Evolutionary conservation across 495 filamentous ascomycete genomes (phyloP).

Genomic region (Trichoderma asperelloides): DNA sequence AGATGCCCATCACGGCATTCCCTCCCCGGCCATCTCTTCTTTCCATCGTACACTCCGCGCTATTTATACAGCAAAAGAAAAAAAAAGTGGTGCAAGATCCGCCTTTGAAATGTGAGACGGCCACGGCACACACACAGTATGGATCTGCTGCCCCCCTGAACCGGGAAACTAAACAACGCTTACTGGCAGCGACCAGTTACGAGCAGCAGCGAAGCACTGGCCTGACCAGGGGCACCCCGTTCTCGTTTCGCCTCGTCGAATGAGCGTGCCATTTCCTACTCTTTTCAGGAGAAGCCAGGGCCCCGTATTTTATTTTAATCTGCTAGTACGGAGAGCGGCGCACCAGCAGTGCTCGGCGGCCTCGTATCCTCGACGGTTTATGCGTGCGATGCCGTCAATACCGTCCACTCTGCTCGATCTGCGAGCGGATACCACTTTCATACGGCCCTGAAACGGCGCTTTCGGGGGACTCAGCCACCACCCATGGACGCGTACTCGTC

Average conservation of each 20-base stretch:
- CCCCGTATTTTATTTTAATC: slow-evolving; percentile 8
- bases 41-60: no score
- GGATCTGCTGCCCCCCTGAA: neutral
- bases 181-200: neutral
- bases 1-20: no score
- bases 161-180: neutral
- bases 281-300: slow-evolving; percentile 4
- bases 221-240: neutral
- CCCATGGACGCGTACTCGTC: slow-evolving; percentile 1
- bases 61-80: no score
- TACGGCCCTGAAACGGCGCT: slow-evolving; percentile 7
- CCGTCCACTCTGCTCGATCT: neutral
- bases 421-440: slow-evolving; percentile 3
- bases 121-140: neutral
- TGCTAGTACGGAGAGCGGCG: neutral
- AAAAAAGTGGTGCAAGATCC: neutral
- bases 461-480: slow-evolving; percentile 6
- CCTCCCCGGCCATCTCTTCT: no score
- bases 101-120: neutral
- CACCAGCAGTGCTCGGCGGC: neutral
- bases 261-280: neutral
- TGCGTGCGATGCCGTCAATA: neutral
- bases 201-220: neutral
- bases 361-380: neutral
- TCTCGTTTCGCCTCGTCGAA: slow-evolving; percentile 4